Evolutionary conservation across 1,284 basidiomycete species (phyloP), one percentile per base, ranked within the genome.

Genomic region (Sanguinoderma infundibulare): DNA sequence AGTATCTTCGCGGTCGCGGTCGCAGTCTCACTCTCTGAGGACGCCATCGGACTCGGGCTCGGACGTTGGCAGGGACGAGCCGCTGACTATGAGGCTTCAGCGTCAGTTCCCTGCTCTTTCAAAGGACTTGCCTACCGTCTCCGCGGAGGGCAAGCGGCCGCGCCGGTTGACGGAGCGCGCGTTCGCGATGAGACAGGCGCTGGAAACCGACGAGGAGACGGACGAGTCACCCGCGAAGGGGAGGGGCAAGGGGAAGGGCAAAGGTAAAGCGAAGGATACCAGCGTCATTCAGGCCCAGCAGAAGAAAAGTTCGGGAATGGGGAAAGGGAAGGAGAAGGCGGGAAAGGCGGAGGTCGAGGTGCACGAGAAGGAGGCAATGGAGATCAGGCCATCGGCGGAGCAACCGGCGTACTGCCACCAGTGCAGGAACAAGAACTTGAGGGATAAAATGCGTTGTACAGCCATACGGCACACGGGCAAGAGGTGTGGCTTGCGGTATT

Each of bases 391-490:
- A 22, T 60, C 58, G 17, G 62, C 61, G 32, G 47, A 34, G 30
- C 55, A 62, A 30, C 49, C 61, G 32, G 67, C 68, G 30, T 69
- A 54, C 52, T 74, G 73, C 59, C 73, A 74, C 53, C 73, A 74
- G 53, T 74, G 73, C 59, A 62, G 73, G 32, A 47, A 50, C 7
- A 63, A 54, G 47, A 66, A 57, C 14, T 1, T 8, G 12, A 53
- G 57, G 40, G 65, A 67, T 40, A 74, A 73, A 66, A 70, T 74
- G 72, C 65, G 64, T 9, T 74, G 73, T 55, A 66, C 66, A 10
- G 47, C 50, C 20, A 63, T 67, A 44, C 66, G 56, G 50, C 55
- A 60, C 2, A 38, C 63, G 40, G 68, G 67, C 20, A 44, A 47
- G 12, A 53, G n/a, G 17, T 74, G 73, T 61, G 66, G 66, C 22